Evolutionary conservation across 257 asterid genomes (phyloP).

Genomic region (Lavandula angustifolia): DNA sequence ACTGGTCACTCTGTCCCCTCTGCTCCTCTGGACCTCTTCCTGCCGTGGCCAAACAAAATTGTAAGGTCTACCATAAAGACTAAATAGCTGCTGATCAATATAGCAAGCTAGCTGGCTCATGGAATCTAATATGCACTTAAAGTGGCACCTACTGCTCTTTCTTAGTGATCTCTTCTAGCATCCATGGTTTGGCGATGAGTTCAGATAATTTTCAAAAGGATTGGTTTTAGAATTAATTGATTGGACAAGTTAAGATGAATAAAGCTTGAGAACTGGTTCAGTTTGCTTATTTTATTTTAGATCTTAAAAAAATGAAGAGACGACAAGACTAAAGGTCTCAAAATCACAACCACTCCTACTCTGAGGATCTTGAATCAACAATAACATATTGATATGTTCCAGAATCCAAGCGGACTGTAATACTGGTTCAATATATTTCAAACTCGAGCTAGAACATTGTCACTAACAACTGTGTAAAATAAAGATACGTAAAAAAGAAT

Average conservation of each 20-base stretch:
- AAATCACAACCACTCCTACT: background rate
- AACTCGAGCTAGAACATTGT: background rate
- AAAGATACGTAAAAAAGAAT: background rate
- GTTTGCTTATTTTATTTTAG: constrained; percentile 10
- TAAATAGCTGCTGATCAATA: background rate
- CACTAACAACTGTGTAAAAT: background rate
- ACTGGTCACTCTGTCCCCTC: constrained; percentile 37
- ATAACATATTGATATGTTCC: constrained; percentile 8
- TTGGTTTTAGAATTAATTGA: background rate
- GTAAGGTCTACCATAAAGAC: background rate
- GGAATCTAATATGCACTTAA: background rate
- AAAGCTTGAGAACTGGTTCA: background rate
- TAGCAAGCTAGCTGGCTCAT: background rate
- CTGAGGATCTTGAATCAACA: constrained; percentile 3
- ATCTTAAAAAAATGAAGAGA: background rate
- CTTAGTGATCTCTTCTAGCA: background rate
- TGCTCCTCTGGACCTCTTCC: constrained; percentile 37
- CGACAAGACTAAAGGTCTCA: background rate
- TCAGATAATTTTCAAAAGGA: background rate
- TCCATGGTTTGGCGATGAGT: background rate
- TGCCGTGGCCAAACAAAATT: constrained; percentile 26
- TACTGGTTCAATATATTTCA: background rate
- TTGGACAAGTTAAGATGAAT: background rate
- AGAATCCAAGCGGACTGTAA: constrained; percentile 8
- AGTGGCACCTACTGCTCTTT: background rate